Base-by-base conservation (phyloP, 257 asterid species). In the Penstemon davidsonii region DNA sequence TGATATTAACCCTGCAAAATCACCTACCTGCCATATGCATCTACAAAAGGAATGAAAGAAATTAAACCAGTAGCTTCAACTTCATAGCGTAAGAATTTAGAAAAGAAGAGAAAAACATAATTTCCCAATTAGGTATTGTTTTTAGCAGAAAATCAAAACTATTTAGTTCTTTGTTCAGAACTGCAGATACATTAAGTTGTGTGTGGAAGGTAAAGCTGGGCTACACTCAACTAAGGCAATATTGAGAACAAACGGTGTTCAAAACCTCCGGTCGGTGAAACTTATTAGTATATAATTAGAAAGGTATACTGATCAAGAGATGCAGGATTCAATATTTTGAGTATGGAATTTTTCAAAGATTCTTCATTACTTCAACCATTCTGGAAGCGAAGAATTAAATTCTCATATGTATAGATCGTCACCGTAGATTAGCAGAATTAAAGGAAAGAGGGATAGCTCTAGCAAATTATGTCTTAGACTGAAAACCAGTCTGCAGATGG, bases 171-270 rank as follows among this genome's bases (percentile, higher is more conserved):
- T 55, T 46, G 41, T 18, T 33, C 47, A 64, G 44, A 46, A 43
- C 53, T 12, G 70, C 33, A 55, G 50, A 60, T 53, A 55, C 42
- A 57, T 45, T 64, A 10, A 42, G 52, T 25, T 52, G 55, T 18
- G 38, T 11, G 57, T 63, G 40, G 38, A 75, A 36, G 54, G 43
- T 51, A 70, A 39, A 40, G 44, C 51, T 56, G 41, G 56, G 43
- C 49, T 37, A 60, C 9, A 12, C 50, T 69, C 59, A 60, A 36
- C 19, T n/a, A 25, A 57, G 71, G 18, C 58, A 68, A 60, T 25
- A 51, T 52, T 39, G 60, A 58, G 73, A 60, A 68, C 64, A 68
- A 39, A 60, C 38, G 55, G 40, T 39, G 66, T 41, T 55, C 70
- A 62, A 55, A 69, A 55, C 38, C 53, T 66, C 13, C 64, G 61